Base-by-base conservation (phyloP, 257 asterid species). In the Catharanthus roseus region DNA sequence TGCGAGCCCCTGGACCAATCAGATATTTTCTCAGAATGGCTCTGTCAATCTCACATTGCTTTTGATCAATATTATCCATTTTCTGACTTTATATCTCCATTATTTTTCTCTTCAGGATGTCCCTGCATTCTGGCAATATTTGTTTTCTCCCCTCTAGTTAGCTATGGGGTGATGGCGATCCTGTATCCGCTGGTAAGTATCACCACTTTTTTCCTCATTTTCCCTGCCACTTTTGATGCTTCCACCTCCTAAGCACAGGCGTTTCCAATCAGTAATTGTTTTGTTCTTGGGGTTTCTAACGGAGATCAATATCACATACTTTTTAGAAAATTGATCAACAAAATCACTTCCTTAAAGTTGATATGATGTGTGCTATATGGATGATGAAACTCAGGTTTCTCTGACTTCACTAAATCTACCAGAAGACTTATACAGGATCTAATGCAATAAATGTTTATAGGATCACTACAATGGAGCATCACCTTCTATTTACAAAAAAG, bases 91-190 rank as follows among this genome's bases (percentile, higher is more conserved):
- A 73, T 71, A 54, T 23, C 39, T 47, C n/a, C 60, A 58, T 39
- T 45, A 57, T 65, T 9, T 28, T 21, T 74, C 26, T 65, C 82
- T 81, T 65, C 89, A 91, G 99, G 99, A 79, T 85, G 87, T 77
- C 97, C 96, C 1, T 93, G 96, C 71, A 95, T 89, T 72, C 77
- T 93, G 80, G 88, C 96, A 21, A 84, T 70, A 54, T 88, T 82
- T 83, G 82, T 91, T 72, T 85, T 26, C 86, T 88, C 97, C 77
- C 96, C 99, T 54, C 90, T 91, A 18, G 96, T 93, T 71, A 91
- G 99, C 88, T 91, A 88, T 69, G 99, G 99, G 71, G 91, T 89
- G 73, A 88, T 93, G 99, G 96, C 97, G 56, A 71, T 87, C 68
- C 85, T 93, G 8, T 93, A 81, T 82, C 97, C 99, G 31, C 77